phyloP scores from a whole-genome alignment of 2,329 filamentous ascomycete species.

The Hirsutella minnesotensis region DNA sequence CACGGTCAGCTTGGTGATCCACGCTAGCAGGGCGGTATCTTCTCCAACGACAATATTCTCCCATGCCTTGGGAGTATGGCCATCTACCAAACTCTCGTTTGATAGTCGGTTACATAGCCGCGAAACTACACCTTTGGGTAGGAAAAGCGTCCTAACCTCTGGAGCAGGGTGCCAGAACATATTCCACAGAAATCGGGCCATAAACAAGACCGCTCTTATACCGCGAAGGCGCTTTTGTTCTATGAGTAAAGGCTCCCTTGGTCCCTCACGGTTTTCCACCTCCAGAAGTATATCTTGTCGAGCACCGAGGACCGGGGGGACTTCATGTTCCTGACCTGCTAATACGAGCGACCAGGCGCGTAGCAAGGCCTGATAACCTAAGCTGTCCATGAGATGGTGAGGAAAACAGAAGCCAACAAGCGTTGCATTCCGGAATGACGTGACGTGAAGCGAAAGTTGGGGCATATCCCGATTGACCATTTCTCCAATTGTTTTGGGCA shows the following conservation, averaged over 20 bases:
- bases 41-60: background rate
- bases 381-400: background rate
- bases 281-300: background rate
- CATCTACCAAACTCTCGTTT: background rate
- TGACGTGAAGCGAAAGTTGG: background rate
- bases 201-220: background rate
- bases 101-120: background rate
- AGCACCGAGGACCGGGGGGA: background rate
- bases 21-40: background rate
- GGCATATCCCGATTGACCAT: background rate
- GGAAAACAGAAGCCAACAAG: background rate
- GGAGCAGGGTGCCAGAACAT: background rate
- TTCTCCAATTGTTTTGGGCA: background rate
- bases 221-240: background rate
- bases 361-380: background rate
- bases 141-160: background rate
- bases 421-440: background rate
- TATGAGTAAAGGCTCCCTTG: too few species aligned
- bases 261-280: background rate
- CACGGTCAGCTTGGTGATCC: background rate
- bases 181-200: background rate
- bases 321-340: background rate
- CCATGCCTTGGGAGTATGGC: background rate
- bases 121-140: background rate
- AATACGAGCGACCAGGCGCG: background rate